A percentile compares a stretch with the other conserved stretches of the same genome.
Conservation (phyloP, 2,329 filamentous ascomycete genomes). For the Sarocladium brachiariae region DNA sequence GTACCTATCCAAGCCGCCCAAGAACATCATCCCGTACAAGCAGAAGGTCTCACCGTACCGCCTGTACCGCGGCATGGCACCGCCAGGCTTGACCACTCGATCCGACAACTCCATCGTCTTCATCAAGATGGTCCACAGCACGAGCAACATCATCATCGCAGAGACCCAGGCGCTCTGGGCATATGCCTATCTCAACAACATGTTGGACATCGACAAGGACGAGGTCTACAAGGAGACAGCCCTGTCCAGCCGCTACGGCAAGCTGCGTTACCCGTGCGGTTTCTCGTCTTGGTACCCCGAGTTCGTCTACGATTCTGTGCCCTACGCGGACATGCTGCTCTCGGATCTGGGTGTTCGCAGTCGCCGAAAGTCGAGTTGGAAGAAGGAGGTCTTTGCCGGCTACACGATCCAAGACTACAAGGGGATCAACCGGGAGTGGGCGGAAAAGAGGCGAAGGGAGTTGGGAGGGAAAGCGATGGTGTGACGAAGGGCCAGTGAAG, state of each 20-base stretch:
- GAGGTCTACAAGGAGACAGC: conserved; percentile 45
- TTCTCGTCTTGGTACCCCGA: conserved; percentile 58
- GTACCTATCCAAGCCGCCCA: background rate
- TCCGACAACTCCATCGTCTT: conserved; percentile 5
- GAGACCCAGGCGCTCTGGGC: conserved; percentile 43
- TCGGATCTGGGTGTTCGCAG: conserved; percentile 48
- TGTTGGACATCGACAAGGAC: conserved; percentile 33
- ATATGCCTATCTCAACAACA: conserved; percentile 48
- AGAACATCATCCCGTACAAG: conserved; percentile 1
- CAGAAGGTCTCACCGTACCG: conserved; percentile 3
- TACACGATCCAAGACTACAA: conserved; percentile 3
- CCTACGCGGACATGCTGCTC: conserved; percentile 50
- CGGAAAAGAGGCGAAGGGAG: background rate
- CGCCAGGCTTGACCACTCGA: background rate
- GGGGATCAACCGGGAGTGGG: conserved; percentile 2
- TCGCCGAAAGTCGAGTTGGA: background rate
- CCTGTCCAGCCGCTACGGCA: conserved; percentile 60
- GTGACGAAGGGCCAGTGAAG: too few relatives aligned
- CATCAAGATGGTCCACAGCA: conserved; percentile 6
- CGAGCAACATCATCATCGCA: conserved; percentile 6
- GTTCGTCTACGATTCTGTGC: conserved; percentile 51
- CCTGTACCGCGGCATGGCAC: conserved; percentile 20
- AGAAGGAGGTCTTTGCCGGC: background rate
- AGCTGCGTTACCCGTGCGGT: conserved; percentile 60
- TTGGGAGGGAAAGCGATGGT: too few relatives aligned